Conservation (phyloP, 768 basidiomycete species). For the Hypholoma fasciculare region DNA sequence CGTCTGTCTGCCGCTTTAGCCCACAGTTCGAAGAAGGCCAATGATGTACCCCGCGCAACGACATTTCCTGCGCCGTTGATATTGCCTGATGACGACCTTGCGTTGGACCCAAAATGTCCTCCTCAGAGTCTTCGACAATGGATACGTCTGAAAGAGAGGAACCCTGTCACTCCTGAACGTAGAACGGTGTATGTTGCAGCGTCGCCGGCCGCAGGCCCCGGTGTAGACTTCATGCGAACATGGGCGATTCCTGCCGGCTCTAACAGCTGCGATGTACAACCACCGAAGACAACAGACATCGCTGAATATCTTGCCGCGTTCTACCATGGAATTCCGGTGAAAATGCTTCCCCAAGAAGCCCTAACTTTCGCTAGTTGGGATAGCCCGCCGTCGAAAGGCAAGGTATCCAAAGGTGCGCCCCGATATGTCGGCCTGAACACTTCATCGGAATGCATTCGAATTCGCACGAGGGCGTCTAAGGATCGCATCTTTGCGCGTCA, state of each 20-base stretch:
- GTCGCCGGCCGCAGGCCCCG: slow-evolving; percentile 25
- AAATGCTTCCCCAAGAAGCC: slow-evolving; percentile 14
- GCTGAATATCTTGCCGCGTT: slow-evolving; percentile 32
- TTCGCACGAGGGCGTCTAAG: slow-evolving; percentile 28
- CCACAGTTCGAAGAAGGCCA: not conserved
- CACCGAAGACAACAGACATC: slow-evolving; percentile 23
- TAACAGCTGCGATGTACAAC: not conserved
- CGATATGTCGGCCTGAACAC: slow-evolving; percentile 30
- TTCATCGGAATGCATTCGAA: slow-evolving; percentile 29
- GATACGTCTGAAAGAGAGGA: slow-evolving; percentile 29
- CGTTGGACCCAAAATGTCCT: slow-evolving; percentile 33
- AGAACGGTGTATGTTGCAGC: slow-evolving; percentile 31
- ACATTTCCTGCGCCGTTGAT: slow-evolving; percentile 32
- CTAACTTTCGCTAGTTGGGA: slow-evolving; percentile 29
- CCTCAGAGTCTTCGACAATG: slow-evolving; percentile 32
- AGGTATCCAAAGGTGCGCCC: slow-evolving; percentile 14
- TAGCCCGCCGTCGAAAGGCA: slow-evolving; percentile 7
- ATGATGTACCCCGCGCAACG: not conserved
- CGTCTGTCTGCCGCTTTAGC: not conserved
- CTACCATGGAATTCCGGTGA: slow-evolving; percentile 32
- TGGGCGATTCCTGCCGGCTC: slow-evolving; percentile 21
- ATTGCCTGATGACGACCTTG: slow-evolving; percentile 32
- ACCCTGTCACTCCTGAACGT: slow-evolving; percentile 25
- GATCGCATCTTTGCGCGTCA: slow-evolving; percentile 28
- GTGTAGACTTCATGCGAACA: slow-evolving; percentile 18